Evolutionary conservation across 352 stramenopile species (phyloP).

Genomic region (Peronosclerospora sorghi): DNA sequence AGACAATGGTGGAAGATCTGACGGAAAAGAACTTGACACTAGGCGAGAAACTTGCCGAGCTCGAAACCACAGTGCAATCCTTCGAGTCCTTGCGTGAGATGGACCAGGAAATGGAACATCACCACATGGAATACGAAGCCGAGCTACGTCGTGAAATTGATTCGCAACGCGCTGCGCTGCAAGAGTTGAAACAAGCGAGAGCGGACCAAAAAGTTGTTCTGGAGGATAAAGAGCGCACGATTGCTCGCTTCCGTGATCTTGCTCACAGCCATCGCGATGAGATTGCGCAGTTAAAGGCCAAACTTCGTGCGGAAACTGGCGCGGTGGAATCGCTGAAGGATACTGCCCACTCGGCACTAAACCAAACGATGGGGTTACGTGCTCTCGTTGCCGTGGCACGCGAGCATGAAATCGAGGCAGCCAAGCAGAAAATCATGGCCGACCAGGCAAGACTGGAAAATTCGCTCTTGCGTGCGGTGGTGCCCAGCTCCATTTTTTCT

Average conservation of each 20-base stretch:
- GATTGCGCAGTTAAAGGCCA: too few relatives aligned
- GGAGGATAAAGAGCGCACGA: too few relatives aligned
- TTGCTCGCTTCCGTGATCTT: too few relatives aligned
- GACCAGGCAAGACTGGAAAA: constrained; percentile 58
- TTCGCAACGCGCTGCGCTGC: constrained; percentile 31
- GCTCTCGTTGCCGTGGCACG: too few relatives aligned
- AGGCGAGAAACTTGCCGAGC: constrained; percentile 67
- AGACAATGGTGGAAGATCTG: constrained; percentile 82
- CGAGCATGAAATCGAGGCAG: too few relatives aligned
- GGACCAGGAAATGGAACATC: constrained; percentile 84
- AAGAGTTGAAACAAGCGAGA: constrained; percentile 47
- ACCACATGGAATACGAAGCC: constrained; percentile 73
- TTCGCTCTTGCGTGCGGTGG: constrained; percentile 46
- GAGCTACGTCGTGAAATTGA: constrained; percentile 69
- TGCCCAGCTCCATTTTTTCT: constrained; percentile 62
- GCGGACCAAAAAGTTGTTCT: constrained; percentile 44
- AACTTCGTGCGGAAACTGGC: too few relatives aligned
- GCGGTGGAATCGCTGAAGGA: too few relatives aligned
- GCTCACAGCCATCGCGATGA: too few relatives aligned
- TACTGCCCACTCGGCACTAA: too few relatives aligned
- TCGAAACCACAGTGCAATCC: constrained; percentile 58
- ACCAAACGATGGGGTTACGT: too few relatives aligned
- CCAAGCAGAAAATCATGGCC: too few relatives aligned
- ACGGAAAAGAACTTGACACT: constrained; percentile 83
- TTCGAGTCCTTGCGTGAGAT: constrained; percentile 76